A percentile compares a stretch with the other conserved stretches of the same genome.
Conservation (phyloP, 305 asterid genomes). For the Fraxinus sp. region DNA sequence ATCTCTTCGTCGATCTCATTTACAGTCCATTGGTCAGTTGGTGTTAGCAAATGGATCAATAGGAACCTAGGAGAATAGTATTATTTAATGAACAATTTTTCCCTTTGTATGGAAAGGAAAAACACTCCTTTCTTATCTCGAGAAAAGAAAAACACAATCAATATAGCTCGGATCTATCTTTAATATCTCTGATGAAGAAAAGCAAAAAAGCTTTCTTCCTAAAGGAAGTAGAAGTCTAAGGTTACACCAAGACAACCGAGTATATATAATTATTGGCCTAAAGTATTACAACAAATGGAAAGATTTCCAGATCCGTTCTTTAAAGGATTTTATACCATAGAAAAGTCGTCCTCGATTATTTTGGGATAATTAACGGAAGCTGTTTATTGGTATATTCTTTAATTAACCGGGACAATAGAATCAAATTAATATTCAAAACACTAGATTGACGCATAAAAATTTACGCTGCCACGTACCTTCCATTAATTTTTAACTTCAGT, state of each 20-base stretch:
- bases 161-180: neutral
- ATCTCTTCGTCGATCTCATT: too few species aligned
- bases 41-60: neutral
- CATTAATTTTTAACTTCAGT: neutral
- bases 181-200: neutral
- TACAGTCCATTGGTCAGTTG: neutral
- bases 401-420: neutral
- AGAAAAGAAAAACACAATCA: neutral
- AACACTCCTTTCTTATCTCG: neutral
- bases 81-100: neutral
- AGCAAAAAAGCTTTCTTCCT: neutral
- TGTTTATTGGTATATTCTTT: neutral
- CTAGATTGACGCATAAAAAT: neutral
- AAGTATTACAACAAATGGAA: neutral
- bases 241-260: neutral
- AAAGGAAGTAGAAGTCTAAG: neutral
- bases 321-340: neutral
- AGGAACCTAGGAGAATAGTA: neutral
- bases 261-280: neutral
- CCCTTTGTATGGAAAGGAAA: neutral
- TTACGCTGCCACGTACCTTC: neutral
- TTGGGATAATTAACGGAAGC: neutral
- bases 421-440: neutral
- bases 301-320: neutral
- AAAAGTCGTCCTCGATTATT: neutral